Evolutionary conservation across 306 rosid species (phyloP), one percentile per base, ranked within the genome.

Genomic region (Glycine tomentella): DNA sequence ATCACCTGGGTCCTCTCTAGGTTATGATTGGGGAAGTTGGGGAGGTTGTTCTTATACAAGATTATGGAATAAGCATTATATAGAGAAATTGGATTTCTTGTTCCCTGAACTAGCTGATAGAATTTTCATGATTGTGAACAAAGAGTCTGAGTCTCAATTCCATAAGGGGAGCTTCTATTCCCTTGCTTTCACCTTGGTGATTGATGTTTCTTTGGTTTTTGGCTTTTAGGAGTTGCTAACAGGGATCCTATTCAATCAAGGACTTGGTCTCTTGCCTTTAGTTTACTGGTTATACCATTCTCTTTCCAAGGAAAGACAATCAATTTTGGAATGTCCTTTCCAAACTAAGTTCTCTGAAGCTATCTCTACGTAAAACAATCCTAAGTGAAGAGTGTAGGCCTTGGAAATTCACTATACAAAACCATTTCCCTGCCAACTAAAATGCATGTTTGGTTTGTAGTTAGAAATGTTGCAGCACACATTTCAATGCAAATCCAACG

Each of bases 231-330:
- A 46, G 63, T 14, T 62, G 15, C 11, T 33, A n/a, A 31, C 38
- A 31, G 20, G 25, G 61, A 49, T 33, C 46, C 49, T 25, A 36
- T 49, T 63, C 55, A 56, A 55, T 55, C 51, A 25, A 72, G 44
- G 8, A 46, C 59, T 55, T 46, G 40, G 20, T 13, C 45, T 69
- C 72, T 7, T 15, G 31, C 38, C 33, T 66, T n/a, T 0, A 7
- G 31, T 52, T 53, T 6, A 46, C 46, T 4, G 10, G n/a, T 15
- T 59, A 51, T 63, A 53, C 16, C 40, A 64, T 46, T 83, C 53
- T 44, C 73, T 56, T 78, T 59, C 68, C 71, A 46, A 50, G 58
- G 4, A 8, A 71, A 80, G 44, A 64, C 70, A 64, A n/a, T 2
- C 74, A 52, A 40, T n/a, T 9, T 42, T 52, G 61, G 44, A 77